Conservation (phyloP, 2,329 filamentous ascomycete species). For the Talaromyces amestolkiae region DNA sequence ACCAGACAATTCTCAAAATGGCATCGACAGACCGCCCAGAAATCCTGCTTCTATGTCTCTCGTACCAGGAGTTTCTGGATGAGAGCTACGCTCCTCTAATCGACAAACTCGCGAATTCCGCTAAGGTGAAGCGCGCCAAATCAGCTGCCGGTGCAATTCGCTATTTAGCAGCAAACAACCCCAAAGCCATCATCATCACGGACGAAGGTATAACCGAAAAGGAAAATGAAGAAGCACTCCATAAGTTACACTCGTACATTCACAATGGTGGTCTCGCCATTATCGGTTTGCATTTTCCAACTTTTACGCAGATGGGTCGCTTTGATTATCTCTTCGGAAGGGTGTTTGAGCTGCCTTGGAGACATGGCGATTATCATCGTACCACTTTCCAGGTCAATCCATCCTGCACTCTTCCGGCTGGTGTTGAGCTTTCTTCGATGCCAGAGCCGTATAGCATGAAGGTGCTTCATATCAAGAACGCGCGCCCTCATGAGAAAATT, state of each 20-base stretch:
- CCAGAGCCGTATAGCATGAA: constrained; percentile 31
- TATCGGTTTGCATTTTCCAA: not conserved
- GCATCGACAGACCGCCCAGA: not conserved
- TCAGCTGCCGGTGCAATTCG: not conserved
- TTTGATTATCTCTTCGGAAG: not conserved
- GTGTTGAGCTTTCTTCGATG: constrained; percentile 15
- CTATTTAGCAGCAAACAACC: not conserved
- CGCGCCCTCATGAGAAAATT: constrained; percentile 27
- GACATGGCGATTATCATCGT: not conserved
- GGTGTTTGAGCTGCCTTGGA: not conserved
- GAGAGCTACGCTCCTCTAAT: not conserved
- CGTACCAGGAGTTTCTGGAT: not conserved
- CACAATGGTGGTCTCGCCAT: not conserved
- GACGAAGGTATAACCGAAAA: not conserved
- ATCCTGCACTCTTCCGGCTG: not conserved
- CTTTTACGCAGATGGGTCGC: not conserved
- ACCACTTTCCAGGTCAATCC: not conserved
- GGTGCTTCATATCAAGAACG: constrained; percentile 29
- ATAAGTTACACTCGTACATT: not conserved
- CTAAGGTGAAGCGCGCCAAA: not conserved
- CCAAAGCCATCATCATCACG: not conserved
- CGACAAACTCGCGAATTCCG: not conserved
- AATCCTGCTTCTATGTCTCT: constrained; percentile 1
- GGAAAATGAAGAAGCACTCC: not conserved
- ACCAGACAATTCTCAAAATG: not conserved